A percentile compares a stretch with the other conserved stretches of the same genome.
Conservation (phyloP, 2,329 filamentous ascomycete species). For the Cercospora berteroae region DNA sequence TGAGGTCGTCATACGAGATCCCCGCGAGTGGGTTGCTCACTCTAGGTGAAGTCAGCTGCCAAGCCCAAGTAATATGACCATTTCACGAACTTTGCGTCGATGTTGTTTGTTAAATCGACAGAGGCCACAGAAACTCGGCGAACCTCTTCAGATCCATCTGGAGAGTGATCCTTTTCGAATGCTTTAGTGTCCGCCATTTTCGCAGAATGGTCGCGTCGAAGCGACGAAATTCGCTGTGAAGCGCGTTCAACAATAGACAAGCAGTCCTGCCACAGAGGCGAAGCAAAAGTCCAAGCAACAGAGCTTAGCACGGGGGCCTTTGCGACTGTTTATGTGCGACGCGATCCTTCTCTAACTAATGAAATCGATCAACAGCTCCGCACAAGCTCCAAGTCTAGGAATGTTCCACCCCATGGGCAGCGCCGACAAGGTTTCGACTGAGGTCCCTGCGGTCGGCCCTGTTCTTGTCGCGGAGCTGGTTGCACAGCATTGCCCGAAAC, state of each 20-base stretch:
- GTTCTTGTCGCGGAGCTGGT: neutral
- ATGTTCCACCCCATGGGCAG: neutral
- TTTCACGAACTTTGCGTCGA: constrained; percentile 27
- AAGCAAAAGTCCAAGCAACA: constrained; percentile 8
- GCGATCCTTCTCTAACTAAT: neutral
- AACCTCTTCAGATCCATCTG: constrained; percentile 10
- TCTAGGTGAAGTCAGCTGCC: constrained; percentile 16
- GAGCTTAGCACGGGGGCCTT: neutral
- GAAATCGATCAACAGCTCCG: neutral
- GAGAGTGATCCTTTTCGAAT: neutral
- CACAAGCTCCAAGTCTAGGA: neutral
- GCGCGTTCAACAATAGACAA: neutral
- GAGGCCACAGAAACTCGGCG: neutral
- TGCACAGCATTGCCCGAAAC: constrained; percentile 7
- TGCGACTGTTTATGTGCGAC: neutral
- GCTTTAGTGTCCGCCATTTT: constrained; percentile 12
- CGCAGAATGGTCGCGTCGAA: neutral
- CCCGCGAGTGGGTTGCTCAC: constrained; percentile 57
- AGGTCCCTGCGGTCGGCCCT: constrained; percentile 8
- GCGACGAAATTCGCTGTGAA: neutral
- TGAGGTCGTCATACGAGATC: constrained; percentile 52
- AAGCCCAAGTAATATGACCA: neutral
- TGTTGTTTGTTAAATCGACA: constrained; percentile 29
- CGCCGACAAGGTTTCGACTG: neutral
- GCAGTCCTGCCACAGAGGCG: neutral